phyloP scores from a whole-genome alignment of 2,329 filamentous ascomycete species.

The Penicillium concentricum region DNA sequence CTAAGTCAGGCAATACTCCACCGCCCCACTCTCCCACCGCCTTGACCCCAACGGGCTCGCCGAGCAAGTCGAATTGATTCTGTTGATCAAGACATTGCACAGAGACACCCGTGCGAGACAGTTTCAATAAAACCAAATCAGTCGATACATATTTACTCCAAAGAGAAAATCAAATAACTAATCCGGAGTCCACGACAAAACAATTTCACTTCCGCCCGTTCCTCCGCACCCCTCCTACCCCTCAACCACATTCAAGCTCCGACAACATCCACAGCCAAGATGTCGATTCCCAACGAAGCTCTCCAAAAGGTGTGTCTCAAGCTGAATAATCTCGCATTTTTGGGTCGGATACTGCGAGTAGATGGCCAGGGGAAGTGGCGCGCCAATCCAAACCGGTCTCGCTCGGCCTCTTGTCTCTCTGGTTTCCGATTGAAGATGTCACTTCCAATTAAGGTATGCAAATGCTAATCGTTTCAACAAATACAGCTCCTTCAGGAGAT shows the following conservation, averaged over 20 bases:
- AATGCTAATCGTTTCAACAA: conserved; percentile 11
- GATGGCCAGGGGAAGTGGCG: neutral
- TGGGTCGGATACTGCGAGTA: neutral
- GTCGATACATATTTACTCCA: neutral
- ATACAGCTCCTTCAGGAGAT: conserved; percentile 85
- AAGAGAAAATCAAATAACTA: neutral
- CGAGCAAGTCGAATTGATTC: conserved; percentile 1
- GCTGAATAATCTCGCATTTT: neutral
- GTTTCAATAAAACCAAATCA: neutral
- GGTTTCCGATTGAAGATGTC: neutral
- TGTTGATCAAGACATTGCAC: conserved; percentile 2
- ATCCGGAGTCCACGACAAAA: neutral
- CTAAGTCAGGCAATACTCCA: conserved; percentile 6
- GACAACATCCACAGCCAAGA: conserved; percentile 43
- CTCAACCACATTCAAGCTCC: conserved; percentile 11
- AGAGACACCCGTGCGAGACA: conserved; percentile 1
- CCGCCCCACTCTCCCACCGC: conserved; percentile 1
- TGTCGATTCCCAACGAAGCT: conserved; percentile 93
- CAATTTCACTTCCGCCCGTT: conserved; percentile 1
- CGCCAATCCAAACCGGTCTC: conserved; percentile 1
- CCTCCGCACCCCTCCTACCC: conserved; percentile 13
- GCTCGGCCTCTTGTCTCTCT: neutral
- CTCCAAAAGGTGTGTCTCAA: conserved; percentile 72
- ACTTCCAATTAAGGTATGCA: neutral
- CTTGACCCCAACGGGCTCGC: neutral